Percentiles rank a stretch among this genome's conserved stretches.
These are phyloP conservation scores for Scedosporium aurantiacum DNA, from an alignment of 2,329 filamentous ascomycete genomes.

Conservation along the genomic window DNA sequence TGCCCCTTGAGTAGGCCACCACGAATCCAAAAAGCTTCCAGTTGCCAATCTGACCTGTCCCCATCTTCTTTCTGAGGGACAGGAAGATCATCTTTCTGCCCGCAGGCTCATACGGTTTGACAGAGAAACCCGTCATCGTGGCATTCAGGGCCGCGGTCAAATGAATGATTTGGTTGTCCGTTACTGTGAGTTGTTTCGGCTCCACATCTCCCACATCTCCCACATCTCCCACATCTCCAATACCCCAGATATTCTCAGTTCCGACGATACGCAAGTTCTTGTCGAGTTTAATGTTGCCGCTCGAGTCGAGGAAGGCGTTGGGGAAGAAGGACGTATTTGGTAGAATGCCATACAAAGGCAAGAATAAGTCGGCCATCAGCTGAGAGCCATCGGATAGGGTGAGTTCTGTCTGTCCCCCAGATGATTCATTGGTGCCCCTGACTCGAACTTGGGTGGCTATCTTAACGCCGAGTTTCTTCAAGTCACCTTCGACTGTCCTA, in stretches of 20 bases:
- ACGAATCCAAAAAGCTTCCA: constrained; percentile 22
- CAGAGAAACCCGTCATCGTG: background rate
- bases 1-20: constrained; percentile 22
- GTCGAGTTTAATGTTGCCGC: background rate
- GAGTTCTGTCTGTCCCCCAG: background rate
- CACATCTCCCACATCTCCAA: background rate
- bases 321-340: background rate
- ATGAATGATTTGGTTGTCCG: background rate
- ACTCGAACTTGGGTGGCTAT: constrained; percentile 4
- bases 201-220: background rate
- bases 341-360: background rate
- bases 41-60: constrained; percentile 21
- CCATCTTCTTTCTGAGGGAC: constrained; percentile 16
- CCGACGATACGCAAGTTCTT: background rate
- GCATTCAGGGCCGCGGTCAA: background rate
- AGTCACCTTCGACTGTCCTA: constrained; percentile 13
- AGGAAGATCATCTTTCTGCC: constrained; percentile 19
- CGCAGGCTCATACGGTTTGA: constrained; percentile 13
- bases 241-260: background rate
- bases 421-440: background rate
- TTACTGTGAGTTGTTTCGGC: background rate
- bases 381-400: background rate
- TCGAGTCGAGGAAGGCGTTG: background rate
- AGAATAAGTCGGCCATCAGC: background rate
- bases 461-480: constrained; percentile 17